These are phyloP conservation scores for Basipetospora chlamydospora DNA, from an alignment of 2,329 filamentous ascomycete species.

Conservation along the genomic window DNA sequence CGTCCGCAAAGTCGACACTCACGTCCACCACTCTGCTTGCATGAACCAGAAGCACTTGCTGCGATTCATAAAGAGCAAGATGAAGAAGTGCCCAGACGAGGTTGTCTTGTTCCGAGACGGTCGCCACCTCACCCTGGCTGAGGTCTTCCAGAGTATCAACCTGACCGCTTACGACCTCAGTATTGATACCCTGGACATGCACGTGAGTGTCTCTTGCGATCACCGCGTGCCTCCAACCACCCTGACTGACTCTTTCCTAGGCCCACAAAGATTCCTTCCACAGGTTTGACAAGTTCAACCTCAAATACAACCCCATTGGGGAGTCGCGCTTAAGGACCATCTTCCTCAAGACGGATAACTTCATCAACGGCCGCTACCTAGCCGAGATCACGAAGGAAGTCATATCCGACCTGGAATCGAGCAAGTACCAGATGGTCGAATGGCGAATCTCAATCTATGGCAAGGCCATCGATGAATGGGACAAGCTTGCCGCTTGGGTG, in stretches of 20 bases:
- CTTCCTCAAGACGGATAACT: conserved; percentile 97
- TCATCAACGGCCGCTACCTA: conserved; percentile 86
- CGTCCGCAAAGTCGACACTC: conserved; percentile 94
- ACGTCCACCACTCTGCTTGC: conserved; percentile 97
- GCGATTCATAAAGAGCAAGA: conserved; percentile 98
- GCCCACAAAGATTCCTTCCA: conserved; percentile 65
- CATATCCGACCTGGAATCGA: conserved; percentile 90
- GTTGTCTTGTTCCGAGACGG: conserved; percentile 85
- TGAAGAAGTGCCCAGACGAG: conserved; percentile 96
- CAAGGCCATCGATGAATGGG: conserved; percentile 85
- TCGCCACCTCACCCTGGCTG: conserved; percentile 75
- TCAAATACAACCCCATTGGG: conserved; percentile 96
- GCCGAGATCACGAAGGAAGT: conserved; percentile 98
- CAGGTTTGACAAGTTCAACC: conserved; percentile 97
- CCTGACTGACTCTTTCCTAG: neutral
- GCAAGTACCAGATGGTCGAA: conserved; percentile 99
- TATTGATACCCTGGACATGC: conserved; percentile 98
- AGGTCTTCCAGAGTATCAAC: conserved; percentile 96
- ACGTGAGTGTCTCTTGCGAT: conserved; percentile 41
- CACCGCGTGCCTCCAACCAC: conserved; percentile 3
- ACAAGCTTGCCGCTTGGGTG: conserved; percentile 93
- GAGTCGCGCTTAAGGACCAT: conserved; percentile 95
- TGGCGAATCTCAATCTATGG: conserved; percentile 98
- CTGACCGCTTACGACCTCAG: conserved; percentile 93
- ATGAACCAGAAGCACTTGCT: conserved; percentile 99